Conservation (phyloP, 306 rosid genomes). For the Ochetophila trinervis region DNA sequence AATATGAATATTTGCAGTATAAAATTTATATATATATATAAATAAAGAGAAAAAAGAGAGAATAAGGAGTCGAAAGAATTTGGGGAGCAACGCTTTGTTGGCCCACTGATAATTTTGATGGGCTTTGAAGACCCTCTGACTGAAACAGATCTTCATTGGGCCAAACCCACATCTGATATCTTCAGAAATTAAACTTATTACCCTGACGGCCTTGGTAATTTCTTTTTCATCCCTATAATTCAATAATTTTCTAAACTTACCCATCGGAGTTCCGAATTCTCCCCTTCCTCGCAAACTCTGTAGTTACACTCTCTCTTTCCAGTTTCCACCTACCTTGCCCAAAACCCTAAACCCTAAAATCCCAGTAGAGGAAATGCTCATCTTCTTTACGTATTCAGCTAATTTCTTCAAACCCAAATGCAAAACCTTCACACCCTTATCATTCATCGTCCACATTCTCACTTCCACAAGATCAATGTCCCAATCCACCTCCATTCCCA, state of each 20-base stretch:
- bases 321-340: background rate
- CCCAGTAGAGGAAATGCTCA: slow-evolving; percentile 34
- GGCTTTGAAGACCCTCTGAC: too few relatives aligned
- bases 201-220: background rate
- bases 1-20: too few relatives aligned
- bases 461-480: slow-evolving; percentile 41
- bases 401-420: slow-evolving; percentile 31
- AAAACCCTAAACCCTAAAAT: slow-evolving; percentile 31
- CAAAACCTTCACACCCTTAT: slow-evolving; percentile 12
- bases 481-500: slow-evolving; percentile 77
- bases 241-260: background rate
- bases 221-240: background rate
- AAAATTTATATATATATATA: too few relatives aligned
- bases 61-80: too few relatives aligned
- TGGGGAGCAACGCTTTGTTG: too few relatives aligned
- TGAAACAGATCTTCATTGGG: background rate
- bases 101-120: too few relatives aligned
- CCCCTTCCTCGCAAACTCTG: background rate
- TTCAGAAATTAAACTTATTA: background rate
- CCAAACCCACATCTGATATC: background rate
- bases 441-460: slow-evolving; percentile 26
- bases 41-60: too few relatives aligned
- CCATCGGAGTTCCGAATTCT: background rate
- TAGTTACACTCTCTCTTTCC: slow-evolving; percentile 3
- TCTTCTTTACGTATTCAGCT: slow-evolving; percentile 19